Evolutionary conservation across 257 asterid genomes (phyloP), one percentile per base, ranked within the genome.

Genomic region (Ligustrum vulgare): DNA sequence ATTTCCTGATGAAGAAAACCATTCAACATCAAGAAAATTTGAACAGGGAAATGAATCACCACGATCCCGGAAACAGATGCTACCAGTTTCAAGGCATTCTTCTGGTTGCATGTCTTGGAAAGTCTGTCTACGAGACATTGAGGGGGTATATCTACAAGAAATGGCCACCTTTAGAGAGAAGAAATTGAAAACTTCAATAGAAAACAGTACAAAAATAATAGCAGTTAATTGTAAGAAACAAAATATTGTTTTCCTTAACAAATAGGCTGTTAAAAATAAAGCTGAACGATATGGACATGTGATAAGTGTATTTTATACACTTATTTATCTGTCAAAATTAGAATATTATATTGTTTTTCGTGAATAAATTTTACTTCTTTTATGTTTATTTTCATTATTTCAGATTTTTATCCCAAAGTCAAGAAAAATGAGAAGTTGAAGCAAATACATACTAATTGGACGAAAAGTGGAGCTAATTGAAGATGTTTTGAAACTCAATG

Each of bases 1-100:
- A 80, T 93, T 91, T 28, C 94, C 96, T 23, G 96, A 89, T n/a
- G 97, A 89, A 77, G 99, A 92, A 70, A 95, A 86, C 91, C 93
- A 86, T 69, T 91, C 98, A 20, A 87, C 78, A 73, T 89, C 89
- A 35, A 93, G 82, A 84, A 93, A 93, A 84, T 93, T 95, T 41
- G 98, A 91, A 66, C 87, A 91, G 78, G 83, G 84, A 4, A 82
- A 80, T 39, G 91, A 82, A 72, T 86, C 90, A 47, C 89, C 85
- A 25, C 75, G 86, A 33, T 82, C 91, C 66, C 75, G 82, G 51
- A 76, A 83, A 69, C 75, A 77, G 23, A 70, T 75, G 80, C 79
- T 73, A 47, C 82, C 95, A 73, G 80, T 85, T 56, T 80, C 91
- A 23, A 78, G 81, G 74, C 72, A 69, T 37, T 73, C 83, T 51